Evolutionary conservation across 2,329 filamentous ascomycete genomes (phyloP).

Genomic region (Talaromyces albobiverticillius): DNA sequence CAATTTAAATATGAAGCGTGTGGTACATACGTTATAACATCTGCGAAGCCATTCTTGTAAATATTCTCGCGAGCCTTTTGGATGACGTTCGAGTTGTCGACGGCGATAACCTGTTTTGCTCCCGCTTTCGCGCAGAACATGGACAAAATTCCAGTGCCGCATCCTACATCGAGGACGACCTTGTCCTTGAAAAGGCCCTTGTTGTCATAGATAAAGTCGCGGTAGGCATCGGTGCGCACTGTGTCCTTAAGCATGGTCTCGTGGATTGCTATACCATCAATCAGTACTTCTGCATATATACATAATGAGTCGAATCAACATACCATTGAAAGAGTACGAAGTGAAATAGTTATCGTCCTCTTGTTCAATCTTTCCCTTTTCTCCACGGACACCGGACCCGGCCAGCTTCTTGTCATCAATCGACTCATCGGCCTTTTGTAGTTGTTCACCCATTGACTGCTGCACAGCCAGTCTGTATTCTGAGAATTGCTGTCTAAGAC

Average conservation of each 20-base stretch:
- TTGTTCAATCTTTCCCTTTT: conserved; percentile 35
- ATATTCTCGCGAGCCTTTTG: conserved; percentile 81
- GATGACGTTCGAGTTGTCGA: conserved; percentile 90
- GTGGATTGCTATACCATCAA: conserved; percentile 68
- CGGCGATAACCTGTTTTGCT: conserved; percentile 79
- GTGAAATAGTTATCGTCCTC: conserved; percentile 62
- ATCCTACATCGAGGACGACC: conserved; percentile 80
- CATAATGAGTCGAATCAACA: conserved; percentile 18
- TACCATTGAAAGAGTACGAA: conserved; percentile 67
- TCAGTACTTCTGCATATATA: background rate
- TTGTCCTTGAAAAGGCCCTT: conserved; percentile 56
- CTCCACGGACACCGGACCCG: background rate
- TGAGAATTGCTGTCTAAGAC: conserved; percentile 59
- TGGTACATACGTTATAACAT: conserved; percentile 61
- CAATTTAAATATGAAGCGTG: background rate
- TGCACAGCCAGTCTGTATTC: conserved; percentile 65
- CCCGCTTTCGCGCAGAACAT: conserved; percentile 94
- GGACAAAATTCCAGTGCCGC: conserved; percentile 75
- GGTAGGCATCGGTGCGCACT: conserved; percentile 84
- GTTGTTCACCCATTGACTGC: conserved; percentile 64
- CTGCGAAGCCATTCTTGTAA: conserved; percentile 71
- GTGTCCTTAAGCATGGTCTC: conserved; percentile 93
- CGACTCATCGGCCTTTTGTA: conserved; percentile 55
- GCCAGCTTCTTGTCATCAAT: conserved; percentile 2
- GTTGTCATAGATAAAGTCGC: conserved; percentile 64